Evolutionary conservation across 345 rosid species (phyloP).

Genomic region (Syzygium aromaticum): DNA sequence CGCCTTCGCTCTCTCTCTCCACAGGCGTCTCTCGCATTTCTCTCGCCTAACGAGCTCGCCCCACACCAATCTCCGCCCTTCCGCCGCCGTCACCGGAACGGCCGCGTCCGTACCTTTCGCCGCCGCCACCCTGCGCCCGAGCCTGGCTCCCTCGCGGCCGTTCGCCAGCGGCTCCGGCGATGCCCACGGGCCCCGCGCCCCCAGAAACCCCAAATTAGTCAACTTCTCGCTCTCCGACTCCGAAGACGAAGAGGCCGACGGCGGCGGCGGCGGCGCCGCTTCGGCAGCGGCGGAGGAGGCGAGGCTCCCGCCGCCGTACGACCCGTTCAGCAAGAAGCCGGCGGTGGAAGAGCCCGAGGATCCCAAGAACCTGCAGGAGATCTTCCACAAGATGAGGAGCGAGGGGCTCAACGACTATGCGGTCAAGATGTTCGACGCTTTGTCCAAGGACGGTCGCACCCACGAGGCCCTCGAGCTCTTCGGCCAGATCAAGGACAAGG

Average conservation of each 20-base stretch:
- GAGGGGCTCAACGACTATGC: constrained; percentile 50
- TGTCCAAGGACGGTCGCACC: constrained; percentile 68
- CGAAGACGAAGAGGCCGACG: constrained; percentile 26
- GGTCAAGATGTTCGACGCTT: constrained; percentile 75
- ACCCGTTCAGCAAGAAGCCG: constrained; percentile 51
- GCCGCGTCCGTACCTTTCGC: not conserved
- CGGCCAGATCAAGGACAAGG: constrained; percentile 52
- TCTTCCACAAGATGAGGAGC: constrained; percentile 57
- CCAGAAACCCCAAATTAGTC: constrained; percentile 13
- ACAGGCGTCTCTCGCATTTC: not conserved
- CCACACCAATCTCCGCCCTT: not conserved
- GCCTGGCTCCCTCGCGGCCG: not conserved
- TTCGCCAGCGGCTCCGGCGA: not conserved
- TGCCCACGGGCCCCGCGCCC: not conserved
- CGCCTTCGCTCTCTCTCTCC: not conserved
- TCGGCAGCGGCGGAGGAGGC: not conserved
- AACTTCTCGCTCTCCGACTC: constrained; percentile 61
- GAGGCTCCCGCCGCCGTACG: constrained; percentile 57
- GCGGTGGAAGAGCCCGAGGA: constrained; percentile 41
- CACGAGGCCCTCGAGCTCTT: constrained; percentile 75
- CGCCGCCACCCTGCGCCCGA: not conserved
- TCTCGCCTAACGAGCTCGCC: not conserved
- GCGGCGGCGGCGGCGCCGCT: not conserved
- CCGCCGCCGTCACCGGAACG: not conserved
- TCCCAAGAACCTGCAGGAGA: constrained; percentile 50